These are phyloP conservation scores for Populus alba DNA, from an alignment of 345 rosid genomes.

Conservation along the genomic window DNA sequence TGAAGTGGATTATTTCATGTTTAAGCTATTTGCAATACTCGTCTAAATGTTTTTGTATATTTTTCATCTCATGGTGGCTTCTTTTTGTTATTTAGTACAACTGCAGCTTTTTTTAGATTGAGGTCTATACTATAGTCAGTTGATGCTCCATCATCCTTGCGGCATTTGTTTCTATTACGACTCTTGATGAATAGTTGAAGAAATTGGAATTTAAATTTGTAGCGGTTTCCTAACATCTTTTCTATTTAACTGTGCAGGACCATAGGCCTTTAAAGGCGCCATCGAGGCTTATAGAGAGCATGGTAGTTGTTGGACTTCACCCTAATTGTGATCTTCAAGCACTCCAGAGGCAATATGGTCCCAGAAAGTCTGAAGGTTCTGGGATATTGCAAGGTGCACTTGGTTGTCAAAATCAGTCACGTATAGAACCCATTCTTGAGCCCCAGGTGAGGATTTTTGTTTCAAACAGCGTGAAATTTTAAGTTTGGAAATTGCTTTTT, in stretches of 20 bases:
- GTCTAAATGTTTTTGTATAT: neutral
- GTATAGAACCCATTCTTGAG: conserved; percentile 70
- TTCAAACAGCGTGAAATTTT: neutral
- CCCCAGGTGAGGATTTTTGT: conserved; percentile 60
- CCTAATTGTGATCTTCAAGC: conserved; percentile 83
- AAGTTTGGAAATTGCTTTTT: neutral
- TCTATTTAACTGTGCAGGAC: conserved; percentile 54
- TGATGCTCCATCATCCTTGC: neutral
- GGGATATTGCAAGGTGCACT: conserved; percentile 56
- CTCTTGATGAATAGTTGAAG: neutral
- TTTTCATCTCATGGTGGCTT: neutral
- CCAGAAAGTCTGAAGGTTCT: conserved; percentile 59
- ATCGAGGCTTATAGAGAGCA: conserved; percentile 81
- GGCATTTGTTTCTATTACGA: neutral
- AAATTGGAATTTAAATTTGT: neutral
- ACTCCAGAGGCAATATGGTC: conserved; percentile 58
- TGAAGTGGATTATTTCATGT: conserved; percentile 11
- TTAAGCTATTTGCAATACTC: neutral
- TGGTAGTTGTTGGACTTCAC: conserved; percentile 92
- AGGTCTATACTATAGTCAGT: neutral
- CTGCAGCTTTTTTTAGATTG: neutral
- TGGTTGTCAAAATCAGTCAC: conserved; percentile 60
- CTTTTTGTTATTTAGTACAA: neutral
- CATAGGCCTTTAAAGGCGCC: conserved; percentile 78
- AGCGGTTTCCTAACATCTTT: conserved; percentile 13